Evolutionary conservation across 2,329 filamentous ascomycete species (phyloP).

Genomic region (Fusarium torulosum): DNA sequence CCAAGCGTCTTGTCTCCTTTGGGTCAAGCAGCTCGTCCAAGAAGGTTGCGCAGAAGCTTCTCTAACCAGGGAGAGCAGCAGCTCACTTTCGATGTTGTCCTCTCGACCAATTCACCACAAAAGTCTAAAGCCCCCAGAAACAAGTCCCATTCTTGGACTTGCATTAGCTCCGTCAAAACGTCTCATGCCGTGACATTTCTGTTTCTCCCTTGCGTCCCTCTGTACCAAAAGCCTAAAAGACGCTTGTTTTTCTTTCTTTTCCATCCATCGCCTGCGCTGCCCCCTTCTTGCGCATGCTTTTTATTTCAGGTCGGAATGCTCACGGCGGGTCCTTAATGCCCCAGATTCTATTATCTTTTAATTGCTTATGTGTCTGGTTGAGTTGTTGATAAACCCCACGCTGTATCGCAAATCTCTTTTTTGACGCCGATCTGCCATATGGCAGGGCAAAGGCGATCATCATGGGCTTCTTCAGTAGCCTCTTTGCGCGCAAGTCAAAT

Average conservation of each 20-base stretch:
- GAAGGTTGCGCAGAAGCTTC: conserved; percentile 28
- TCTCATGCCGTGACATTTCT: conserved; percentile 17
- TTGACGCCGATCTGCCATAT: conserved; percentile 25
- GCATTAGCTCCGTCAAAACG: conserved; percentile 30
- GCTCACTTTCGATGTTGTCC: conserved; percentile 12
- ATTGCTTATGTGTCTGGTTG: neutral
- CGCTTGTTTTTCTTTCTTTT: conserved; percentile 13
- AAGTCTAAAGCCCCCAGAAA: conserved; percentile 17
- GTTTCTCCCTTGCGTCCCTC: neutral
- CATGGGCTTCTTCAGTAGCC: conserved; percentile 48
- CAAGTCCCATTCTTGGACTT: conserved; percentile 5
- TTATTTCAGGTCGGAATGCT: conserved; percentile 33
- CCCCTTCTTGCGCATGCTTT: neutral
- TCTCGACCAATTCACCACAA: neutral
- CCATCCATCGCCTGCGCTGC: neutral
- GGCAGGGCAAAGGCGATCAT: conserved; percentile 38
- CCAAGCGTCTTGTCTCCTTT: conserved; percentile 25
- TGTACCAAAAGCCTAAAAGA: conserved; percentile 40
- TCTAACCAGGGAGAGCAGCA: conserved; percentile 18
- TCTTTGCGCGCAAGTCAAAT: conserved; percentile 40
- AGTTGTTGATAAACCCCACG: neutral
- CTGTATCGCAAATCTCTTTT: neutral
- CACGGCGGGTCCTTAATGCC: conserved; percentile 34
- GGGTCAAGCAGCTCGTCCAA: conserved; percentile 15
- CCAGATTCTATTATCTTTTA: conserved; percentile 15